Evolutionary conservation across 352 stramenopile genomes (phyloP).

Genomic region (Aphanomyces astaci): DNA sequence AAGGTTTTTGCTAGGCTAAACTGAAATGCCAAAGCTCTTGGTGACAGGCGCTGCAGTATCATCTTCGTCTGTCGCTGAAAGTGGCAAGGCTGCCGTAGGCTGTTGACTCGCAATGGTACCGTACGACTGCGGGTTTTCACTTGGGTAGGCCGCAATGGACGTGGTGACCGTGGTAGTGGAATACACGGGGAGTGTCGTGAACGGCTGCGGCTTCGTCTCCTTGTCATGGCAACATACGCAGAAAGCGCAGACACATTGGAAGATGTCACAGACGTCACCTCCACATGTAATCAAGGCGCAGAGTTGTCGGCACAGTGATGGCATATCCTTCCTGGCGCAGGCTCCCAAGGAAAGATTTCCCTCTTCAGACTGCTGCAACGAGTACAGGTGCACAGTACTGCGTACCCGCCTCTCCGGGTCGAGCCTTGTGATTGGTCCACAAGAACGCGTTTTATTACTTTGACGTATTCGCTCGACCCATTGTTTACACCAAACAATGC

Average conservation of each 20-base stretch:
- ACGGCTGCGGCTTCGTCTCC: neutral
- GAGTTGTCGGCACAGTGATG: neutral
- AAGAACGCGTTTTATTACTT: too few species aligned
- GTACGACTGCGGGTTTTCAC: neutral
- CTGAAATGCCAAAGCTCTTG: neutral
- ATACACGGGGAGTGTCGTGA: neutral
- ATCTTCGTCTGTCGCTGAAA: neutral
- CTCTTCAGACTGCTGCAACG: too few species aligned
- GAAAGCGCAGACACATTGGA: slow-evolving; percentile 1
- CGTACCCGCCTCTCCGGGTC: too few species aligned
- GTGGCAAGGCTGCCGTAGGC: neutral
- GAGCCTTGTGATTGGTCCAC: too few species aligned
- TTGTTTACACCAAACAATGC: too few species aligned
- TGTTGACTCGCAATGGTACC: neutral
- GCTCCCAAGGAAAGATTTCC: too few species aligned
- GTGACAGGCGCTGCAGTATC: neutral
- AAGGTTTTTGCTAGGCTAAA: neutral
- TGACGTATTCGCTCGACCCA: too few species aligned
- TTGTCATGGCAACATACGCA: slow-evolving; percentile 7
- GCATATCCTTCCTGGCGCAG: too few species aligned
- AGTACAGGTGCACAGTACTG: too few species aligned
- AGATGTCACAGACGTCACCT: neutral
- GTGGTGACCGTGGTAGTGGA: neutral
- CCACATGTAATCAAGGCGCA: neutral
- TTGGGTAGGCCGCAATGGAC: neutral